Evolutionary conservation across 306 rosid genomes (phyloP).

Genomic region (Begonia fuchsioides): DNA sequence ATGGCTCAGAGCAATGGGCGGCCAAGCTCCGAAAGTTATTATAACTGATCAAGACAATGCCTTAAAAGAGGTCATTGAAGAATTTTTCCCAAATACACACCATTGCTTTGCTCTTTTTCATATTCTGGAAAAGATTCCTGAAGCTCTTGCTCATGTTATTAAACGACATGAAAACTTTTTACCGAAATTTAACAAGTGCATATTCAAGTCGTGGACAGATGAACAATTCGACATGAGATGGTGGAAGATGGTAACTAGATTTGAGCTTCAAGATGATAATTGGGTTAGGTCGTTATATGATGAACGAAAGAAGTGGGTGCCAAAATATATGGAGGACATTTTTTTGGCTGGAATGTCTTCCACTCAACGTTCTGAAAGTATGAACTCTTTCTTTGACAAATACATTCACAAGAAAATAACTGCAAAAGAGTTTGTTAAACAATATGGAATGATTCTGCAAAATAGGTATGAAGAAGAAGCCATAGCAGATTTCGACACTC

Average conservation of each 20-base stretch:
- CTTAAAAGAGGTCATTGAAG: constrained; percentile 60
- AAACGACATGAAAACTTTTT: constrained; percentile 50
- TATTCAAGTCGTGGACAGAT: constrained; percentile 72
- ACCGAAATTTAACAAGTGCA: constrained; percentile 60
- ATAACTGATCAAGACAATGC: constrained; percentile 71
- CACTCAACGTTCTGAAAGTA: constrained; percentile 67
- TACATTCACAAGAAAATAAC: constrained; percentile 79
- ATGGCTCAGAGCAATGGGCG: constrained; percentile 91
- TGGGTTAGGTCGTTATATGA: constrained; percentile 63
- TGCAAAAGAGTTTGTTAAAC: constrained; percentile 72
- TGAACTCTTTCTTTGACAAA: constrained; percentile 83
- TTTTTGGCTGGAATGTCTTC: constrained; percentile 83
- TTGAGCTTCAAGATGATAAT: constrained; percentile 59
- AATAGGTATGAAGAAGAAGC: constrained; percentile 81
- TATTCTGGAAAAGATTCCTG: constrained; percentile 66
- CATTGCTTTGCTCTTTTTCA: constrained; percentile 82
- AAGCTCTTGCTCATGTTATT: constrained; percentile 51
- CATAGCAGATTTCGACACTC: constrained; percentile 83
- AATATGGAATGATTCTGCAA: constrained; percentile 67
- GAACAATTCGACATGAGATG: constrained; percentile 82
- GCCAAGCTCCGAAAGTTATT: constrained; percentile 61
- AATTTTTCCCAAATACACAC: constrained; percentile 56
- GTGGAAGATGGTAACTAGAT: constrained; percentile 78
- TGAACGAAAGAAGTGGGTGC: constrained; percentile 82
- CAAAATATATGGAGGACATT: constrained; percentile 50